Conservation (phyloP, 2,329 filamentous ascomycete genomes). For the Fusarium stilboides region DNA sequence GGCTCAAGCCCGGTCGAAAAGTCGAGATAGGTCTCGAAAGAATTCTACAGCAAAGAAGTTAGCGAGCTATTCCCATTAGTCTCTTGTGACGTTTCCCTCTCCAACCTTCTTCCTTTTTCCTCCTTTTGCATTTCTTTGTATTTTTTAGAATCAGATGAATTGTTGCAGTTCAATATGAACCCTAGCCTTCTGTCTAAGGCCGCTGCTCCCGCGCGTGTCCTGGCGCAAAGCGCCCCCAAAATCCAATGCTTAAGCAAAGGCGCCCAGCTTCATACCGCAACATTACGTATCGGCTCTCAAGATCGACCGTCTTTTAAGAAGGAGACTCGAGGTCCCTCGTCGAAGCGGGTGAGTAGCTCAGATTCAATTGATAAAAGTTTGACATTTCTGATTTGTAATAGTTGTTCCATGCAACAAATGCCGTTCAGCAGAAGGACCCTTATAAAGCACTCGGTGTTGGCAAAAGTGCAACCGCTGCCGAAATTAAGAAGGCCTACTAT, state of each 20-base stretch:
- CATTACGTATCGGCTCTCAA: slow-evolving; percentile 39
- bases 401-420: slow-evolving; percentile 74
- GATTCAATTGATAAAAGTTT: slow-evolving; percentile 15
- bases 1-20: slow-evolving; percentile 37
- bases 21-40: slow-evolving; percentile 51
- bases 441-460: slow-evolving; percentile 89
- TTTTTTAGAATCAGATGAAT: slow-evolving; percentile 50
- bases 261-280: slow-evolving; percentile 55
- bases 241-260: slow-evolving; percentile 59
- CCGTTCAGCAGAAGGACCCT: slow-evolving; percentile 78
- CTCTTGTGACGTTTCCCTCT: slow-evolving; percentile 30
- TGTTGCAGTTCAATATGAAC: slow-evolving; percentile 60
- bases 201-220: slow-evolving; percentile 61
- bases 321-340: slow-evolving; percentile 33
- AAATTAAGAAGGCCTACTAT: slow-evolving; percentile 99
- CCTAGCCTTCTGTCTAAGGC: slow-evolving; percentile 64
- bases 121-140: slow-evolving; percentile 31
- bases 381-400: slow-evolving; percentile 51
- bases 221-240: slow-evolving; percentile 61
- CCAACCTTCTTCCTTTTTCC: slow-evolving; percentile 25
- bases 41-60: slow-evolving; percentile 26
- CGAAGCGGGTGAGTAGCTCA: slow-evolving; percentile 51
- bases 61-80: slow-evolving; percentile 32
- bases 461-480: slow-evolving; percentile 83
- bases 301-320: slow-evolving; percentile 41